A percentile compares a stretch with the other conserved stretches of the same genome.
Evolutionary conservation across 345 rosid genomes (phyloP).

Genomic region (Citrus mangshanensis): DNA sequence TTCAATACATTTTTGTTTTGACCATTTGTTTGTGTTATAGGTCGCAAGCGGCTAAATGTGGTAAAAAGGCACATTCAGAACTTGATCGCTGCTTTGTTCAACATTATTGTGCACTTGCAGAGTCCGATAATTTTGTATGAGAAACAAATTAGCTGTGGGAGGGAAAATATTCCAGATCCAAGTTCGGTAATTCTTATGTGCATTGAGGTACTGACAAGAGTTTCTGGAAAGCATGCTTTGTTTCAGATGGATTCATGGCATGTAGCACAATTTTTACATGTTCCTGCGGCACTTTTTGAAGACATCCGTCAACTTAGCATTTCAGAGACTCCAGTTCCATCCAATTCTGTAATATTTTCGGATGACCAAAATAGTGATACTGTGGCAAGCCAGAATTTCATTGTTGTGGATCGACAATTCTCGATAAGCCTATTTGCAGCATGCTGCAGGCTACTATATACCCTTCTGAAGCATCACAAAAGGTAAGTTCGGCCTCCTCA

Average conservation of each 20-base stretch:
- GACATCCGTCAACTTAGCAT: conserved; percentile 38
- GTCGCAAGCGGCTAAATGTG: conserved; percentile 53
- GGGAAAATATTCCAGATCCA: conserved; percentile 55
- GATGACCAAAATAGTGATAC: conserved; percentile 25
- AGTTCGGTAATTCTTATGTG: conserved; percentile 89
- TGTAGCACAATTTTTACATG: conserved; percentile 58
- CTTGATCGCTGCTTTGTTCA: conserved; percentile 64
- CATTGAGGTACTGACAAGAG: conserved; percentile 76
- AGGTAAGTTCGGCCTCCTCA: conserved; percentile 38
- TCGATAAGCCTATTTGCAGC: conserved; percentile 52
- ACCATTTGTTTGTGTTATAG: conserved; percentile 43
- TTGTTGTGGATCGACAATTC: conserved; percentile 49
- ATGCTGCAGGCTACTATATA: conserved; percentile 69
- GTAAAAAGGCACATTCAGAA: conserved; percentile 65
- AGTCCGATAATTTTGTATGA: conserved; percentile 57
- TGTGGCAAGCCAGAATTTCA: conserved; percentile 22
- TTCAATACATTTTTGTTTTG: conserved; percentile 12
- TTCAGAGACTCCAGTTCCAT: conserved; percentile 25
- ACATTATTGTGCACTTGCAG: conserved; percentile 73
- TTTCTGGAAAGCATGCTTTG: conserved; percentile 65
- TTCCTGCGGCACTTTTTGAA: conserved; percentile 68
- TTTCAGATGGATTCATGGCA: conserved; percentile 75
- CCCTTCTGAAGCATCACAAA: conserved; percentile 76
- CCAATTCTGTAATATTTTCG: conserved; percentile 12
- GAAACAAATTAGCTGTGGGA: conserved; percentile 18